Percentiles rank a stretch among this genome's conserved stretches.
These are phyloP conservation scores for Thelonectria rubi DNA, from an alignment of 2,329 filamentous ascomycete genomes.

Conservation along the genomic window DNA sequence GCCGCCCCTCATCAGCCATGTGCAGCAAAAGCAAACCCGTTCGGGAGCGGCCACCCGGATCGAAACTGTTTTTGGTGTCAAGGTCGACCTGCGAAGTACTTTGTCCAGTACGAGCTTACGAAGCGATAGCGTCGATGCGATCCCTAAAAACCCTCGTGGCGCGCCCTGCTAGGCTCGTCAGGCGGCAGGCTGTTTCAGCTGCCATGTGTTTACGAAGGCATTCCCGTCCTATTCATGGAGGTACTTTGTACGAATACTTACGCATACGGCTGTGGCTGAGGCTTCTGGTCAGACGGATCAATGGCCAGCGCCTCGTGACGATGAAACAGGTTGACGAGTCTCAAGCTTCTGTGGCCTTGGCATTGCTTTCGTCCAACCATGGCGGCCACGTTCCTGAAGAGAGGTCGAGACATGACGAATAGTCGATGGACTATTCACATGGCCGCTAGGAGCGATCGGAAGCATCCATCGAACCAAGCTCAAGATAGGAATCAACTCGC, in stretches of 20 bases:
- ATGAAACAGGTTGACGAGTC: constrained; percentile 8
- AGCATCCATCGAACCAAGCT: not conserved
- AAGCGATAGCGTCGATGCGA: constrained; percentile 6
- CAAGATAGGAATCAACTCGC: not conserved
- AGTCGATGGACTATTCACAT: not conserved
- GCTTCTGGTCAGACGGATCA: constrained; percentile 4
- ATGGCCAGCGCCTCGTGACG: not conserved
- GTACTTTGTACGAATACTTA: not conserved
- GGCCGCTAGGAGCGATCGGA: not conserved
- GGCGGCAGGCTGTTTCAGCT: constrained; percentile 23
- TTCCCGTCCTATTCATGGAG: not conserved
- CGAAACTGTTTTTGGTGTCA: constrained; percentile 6
- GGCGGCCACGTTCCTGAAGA: not conserved
- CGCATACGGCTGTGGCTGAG: constrained; percentile 7
- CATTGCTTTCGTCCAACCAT: constrained; percentile 1
- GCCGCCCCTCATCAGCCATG: constrained; percentile 2
- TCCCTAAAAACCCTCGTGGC: constrained; percentile 28
- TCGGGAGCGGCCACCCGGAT: constrained; percentile 17
- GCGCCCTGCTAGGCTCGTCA: constrained; percentile 18
- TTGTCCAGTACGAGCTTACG: not conserved
- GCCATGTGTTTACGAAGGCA: not conserved
- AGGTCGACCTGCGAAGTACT: not conserved
- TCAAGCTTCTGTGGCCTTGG: not conserved
- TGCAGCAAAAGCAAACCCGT: constrained; percentile 7
- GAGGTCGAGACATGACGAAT: too few species aligned